A percentile compares a stretch with the other conserved stretches of the same genome.
Evolutionary conservation across 1,284 basidiomycete genomes (phyloP).

Genomic region (Irpex lacteus): DNA sequence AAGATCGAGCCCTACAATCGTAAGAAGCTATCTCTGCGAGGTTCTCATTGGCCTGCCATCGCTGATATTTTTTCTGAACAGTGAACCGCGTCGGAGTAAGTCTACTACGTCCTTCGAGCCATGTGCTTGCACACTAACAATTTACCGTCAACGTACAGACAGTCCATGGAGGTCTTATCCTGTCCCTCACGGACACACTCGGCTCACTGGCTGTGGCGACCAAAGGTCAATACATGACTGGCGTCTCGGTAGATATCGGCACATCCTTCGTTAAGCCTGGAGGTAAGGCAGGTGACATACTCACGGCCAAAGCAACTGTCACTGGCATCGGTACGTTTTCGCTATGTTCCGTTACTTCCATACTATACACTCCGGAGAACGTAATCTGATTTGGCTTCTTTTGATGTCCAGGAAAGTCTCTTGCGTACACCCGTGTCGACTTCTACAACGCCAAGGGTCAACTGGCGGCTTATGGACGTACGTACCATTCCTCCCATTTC

Average conservation of each 20-base stretch:
- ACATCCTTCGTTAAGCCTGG: slow-evolving; percentile 79
- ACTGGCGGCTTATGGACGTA: slow-evolving; percentile 82
- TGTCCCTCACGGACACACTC: slow-evolving; percentile 83
- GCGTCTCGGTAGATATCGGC: slow-evolving; percentile 86
- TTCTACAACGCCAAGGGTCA: slow-evolving; percentile 71
- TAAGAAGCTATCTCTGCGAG: slow-evolving; percentile 36
- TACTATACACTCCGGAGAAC: background rate
- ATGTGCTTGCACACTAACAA: background rate
- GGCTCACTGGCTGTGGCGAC: slow-evolving; percentile 83
- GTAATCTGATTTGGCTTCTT: background rate
- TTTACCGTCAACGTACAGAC: slow-evolving; percentile 29
- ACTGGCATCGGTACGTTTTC: slow-evolving; percentile 56
- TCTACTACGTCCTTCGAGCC: slow-evolving; percentile 1
- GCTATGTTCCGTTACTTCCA: background rate
- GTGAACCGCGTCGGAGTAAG: slow-evolving; percentile 76
- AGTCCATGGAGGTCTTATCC: slow-evolving; percentile 83
- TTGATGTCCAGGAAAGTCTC: slow-evolving; percentile 60
- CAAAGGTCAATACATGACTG: slow-evolving; percentile 82
- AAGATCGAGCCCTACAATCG: slow-evolving; percentile 73
- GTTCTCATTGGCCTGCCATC: no score
- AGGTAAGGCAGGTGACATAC: slow-evolving; percentile 61
- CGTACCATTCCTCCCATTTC: background rate
- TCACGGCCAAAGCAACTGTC: slow-evolving; percentile 60
- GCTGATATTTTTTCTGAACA: slow-evolving; percentile 19
- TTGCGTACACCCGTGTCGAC: slow-evolving; percentile 80